Conservation (phyloP, 495 filamentous ascomycete genomes). For the Xylaria cubensis region DNA sequence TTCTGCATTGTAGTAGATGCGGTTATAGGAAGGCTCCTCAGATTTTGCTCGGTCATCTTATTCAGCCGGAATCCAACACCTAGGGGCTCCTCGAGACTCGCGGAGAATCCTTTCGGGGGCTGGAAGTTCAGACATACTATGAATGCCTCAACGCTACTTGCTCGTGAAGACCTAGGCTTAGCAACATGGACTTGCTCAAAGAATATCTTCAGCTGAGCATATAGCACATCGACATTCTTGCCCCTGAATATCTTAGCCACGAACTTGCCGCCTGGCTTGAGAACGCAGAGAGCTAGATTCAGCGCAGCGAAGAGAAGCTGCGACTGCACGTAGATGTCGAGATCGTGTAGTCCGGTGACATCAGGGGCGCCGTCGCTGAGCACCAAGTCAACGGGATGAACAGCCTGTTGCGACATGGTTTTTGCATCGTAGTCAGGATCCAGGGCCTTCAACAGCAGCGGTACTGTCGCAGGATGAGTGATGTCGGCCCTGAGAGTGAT, state of each 20-base stretch:
- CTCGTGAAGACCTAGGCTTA: slow-evolving; percentile 89
- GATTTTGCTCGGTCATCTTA: slow-evolving; percentile 47
- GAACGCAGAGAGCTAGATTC: slow-evolving; percentile 88
- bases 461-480: slow-evolving; percentile 93
- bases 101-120: slow-evolving; percentile 65
- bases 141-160: slow-evolving; percentile 95
- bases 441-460: slow-evolving; percentile 81
- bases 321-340: slow-evolving; percentile 97
- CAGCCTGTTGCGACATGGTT: slow-evolving; percentile 53
- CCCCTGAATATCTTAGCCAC: slow-evolving; percentile 98
- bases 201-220: slow-evolving; percentile 87
- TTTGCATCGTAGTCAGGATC: slow-evolving; percentile 74
- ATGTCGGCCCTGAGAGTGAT: slow-evolving; percentile 92
- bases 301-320: slow-evolving; percentile 93
- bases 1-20: slow-evolving; percentile 48
- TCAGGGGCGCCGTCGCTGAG: slow-evolving; percentile 95
- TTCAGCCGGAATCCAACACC: slow-evolving; percentile 62
- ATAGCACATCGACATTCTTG: slow-evolving; percentile 89
- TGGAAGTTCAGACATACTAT: slow-evolving; percentile 91
- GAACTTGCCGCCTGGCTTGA: slow-evolving; percentile 92
- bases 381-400: slow-evolving; percentile 85
- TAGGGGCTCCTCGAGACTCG: slow-evolving; percentile 71
- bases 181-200: slow-evolving; percentile 88
- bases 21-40: slow-evolving; percentile 47
- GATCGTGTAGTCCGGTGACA: slow-evolving; percentile 93